phyloP scores from a whole-genome alignment of 2,329 filamentous ascomycete genomes.

The Colletotrichum godetiae region DNA sequence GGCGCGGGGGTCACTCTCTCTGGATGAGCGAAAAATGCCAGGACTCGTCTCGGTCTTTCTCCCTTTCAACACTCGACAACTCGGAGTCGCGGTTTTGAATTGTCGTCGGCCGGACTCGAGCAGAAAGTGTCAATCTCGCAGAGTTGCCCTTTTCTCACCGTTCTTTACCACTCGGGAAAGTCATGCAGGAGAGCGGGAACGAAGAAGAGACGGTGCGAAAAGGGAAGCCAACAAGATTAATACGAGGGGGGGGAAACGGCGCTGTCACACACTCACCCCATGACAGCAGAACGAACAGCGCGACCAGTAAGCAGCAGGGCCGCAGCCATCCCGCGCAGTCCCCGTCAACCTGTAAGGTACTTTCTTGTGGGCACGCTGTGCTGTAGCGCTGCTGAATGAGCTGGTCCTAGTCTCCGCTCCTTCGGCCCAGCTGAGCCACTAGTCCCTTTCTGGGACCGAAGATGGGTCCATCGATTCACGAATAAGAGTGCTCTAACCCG shows the following conservation, averaged over 20 bases:
- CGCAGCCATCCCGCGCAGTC: conserved; percentile 3
- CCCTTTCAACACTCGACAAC: not conserved
- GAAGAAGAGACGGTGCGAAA: not conserved
- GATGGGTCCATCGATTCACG: not conserved
- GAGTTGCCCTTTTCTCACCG: not conserved
- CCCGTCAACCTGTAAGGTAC: conserved; percentile 4
- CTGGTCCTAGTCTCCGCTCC: conserved; percentile 11
- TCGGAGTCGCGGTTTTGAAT: not conserved
- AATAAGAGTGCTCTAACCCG: conserved; percentile 9
- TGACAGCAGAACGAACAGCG: not conserved
- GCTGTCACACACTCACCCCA: conserved; percentile 25
- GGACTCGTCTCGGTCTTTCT: not conserved
- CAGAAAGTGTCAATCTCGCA: not conserved
- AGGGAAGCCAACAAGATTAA: conserved; percentile 25
- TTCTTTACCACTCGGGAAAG: conserved; percentile 8
- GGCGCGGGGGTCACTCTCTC: conserved; percentile 5
- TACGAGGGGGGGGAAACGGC: conserved; percentile 14
- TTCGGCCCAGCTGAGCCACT: conserved; percentile 6
- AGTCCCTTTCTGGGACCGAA: conserved; percentile 27
- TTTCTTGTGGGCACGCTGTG: conserved; percentile 2
- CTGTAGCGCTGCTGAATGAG: conserved; percentile 26
- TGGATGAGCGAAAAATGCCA: not conserved
- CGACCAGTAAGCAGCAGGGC: conserved; percentile 1
- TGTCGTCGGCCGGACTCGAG: not conserved
- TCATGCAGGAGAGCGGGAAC: conserved; percentile 27